Conservation (phyloP, 1,139 yeast species). For the Entelexis sorbosivorans region DNA sequence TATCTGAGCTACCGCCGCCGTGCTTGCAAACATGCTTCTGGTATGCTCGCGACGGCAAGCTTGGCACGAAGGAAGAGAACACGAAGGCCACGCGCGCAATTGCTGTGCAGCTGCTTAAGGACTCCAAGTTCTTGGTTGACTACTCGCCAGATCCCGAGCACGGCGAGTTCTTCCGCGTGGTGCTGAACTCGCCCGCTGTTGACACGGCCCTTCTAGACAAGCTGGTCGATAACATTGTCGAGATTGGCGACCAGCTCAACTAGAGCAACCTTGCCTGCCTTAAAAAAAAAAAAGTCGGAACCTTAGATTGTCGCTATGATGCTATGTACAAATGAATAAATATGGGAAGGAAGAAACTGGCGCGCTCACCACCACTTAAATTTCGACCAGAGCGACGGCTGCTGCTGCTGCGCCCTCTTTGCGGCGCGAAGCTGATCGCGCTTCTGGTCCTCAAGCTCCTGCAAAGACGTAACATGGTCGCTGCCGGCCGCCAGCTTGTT, state of each 20-base stretch:
- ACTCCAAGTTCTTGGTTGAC: constrained; percentile 63
- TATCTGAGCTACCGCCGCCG: constrained; percentile 51
- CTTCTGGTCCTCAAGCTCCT: constrained; percentile 15
- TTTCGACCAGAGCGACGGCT: constrained; percentile 9
- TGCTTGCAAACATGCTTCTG: constrained; percentile 80
- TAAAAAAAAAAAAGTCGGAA: neutral
- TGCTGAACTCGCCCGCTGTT: constrained; percentile 62
- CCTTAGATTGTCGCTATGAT: neutral
- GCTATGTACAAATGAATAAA: constrained; percentile 6
- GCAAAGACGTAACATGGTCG: constrained; percentile 20
- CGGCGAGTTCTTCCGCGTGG: constrained; percentile 80
- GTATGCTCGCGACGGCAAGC: constrained; percentile 40
- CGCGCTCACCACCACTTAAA: constrained; percentile 10
- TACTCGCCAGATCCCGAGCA: constrained; percentile 57
- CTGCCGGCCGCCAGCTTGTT: constrained; percentile 25
- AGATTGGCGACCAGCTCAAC: constrained; percentile 8
- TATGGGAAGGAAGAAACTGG: neutral
- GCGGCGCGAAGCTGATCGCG: constrained; percentile 3
- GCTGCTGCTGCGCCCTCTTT: neutral
- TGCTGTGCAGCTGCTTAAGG: constrained; percentile 48
- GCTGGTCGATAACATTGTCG: constrained; percentile 27
- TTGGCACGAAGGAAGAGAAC: constrained; percentile 33
- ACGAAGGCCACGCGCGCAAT: constrained; percentile 54
- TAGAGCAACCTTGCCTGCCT: no score
- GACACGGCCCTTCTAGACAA: constrained; percentile 36